These are phyloP conservation scores for Sporobolomyces phaffii DNA, from an alignment of 768 basidiomycete genomes.

Conservation along the genomic window DNA sequence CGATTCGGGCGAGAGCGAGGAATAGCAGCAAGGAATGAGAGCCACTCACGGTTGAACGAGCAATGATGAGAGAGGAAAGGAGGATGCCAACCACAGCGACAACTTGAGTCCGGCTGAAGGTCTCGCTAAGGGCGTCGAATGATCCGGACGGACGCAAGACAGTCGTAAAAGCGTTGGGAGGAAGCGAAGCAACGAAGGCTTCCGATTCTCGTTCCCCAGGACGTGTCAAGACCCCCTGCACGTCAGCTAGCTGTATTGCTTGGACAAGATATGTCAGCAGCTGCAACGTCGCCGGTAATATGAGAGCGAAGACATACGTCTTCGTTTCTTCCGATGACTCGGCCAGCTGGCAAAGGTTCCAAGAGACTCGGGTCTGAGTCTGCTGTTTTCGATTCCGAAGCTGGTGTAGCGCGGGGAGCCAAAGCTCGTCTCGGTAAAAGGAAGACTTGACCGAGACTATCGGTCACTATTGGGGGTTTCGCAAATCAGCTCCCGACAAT, in stretches of 20 bases:
- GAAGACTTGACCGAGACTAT: not conserved
- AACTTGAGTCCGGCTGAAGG: not conserved
- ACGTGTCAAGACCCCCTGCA: not conserved
- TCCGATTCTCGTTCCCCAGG: not conserved
- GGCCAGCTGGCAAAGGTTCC: not conserved
- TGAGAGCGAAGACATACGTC: not conserved
- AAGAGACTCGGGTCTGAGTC: not conserved
- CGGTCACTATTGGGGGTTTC: not conserved
- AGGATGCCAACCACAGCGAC: not conserved
- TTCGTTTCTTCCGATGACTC: not conserved
- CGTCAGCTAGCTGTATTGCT: not conserved
- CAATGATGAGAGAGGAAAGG: not conserved
- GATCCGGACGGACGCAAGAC: not conserved
- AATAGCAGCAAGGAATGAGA: not conserved
- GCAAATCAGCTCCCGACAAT: too few species aligned
- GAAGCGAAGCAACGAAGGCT: not conserved
- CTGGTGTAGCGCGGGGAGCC: not conserved
- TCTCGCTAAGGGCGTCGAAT: not conserved
- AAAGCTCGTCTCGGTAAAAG: not conserved
- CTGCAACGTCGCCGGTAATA: not conserved
- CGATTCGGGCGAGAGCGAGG: not conserved
- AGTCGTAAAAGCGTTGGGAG: not conserved
- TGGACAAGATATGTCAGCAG: not conserved
- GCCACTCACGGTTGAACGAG: slow-evolving; percentile 2
- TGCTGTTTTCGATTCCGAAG: not conserved